phyloP scores from a whole-genome alignment of 1,139 yeast species.

The Scheffersomyces illinoinensis region DNA sequence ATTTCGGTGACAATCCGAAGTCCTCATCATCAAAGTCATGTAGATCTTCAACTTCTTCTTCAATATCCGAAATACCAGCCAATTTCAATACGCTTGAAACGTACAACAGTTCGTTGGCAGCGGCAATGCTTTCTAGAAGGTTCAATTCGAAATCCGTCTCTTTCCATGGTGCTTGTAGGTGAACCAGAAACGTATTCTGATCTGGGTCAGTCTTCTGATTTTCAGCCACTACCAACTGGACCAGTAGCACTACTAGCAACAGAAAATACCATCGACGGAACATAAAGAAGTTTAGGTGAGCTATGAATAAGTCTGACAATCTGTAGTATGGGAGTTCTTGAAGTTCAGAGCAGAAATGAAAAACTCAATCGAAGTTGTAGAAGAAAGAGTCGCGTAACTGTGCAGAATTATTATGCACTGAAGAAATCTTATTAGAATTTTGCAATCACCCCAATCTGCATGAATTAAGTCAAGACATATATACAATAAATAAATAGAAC shows the following conservation, averaged over 20 bases:
- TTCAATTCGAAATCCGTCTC: conserved; percentile 47
- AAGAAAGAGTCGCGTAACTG: not conserved
- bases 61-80: conserved; percentile 28
- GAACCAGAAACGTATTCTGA: conserved; percentile 3
- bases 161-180: conserved; percentile 29
- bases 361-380: not conserved
- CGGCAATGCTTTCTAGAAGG: conserved; percentile 57
- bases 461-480: too few relatives aligned
- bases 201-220: not conserved
- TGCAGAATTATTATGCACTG: not conserved
- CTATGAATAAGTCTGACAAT: not conserved
- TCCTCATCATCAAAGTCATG: conserved; percentile 8
- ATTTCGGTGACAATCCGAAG: conserved; percentile 7
- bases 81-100: conserved; percentile 44
- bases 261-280: not conserved
- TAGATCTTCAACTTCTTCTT: conserved; percentile 14
- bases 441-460: not conserved
- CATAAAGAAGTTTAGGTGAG: not conserved
- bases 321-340: not conserved
- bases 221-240: not conserved
- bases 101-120: conserved; percentile 50
- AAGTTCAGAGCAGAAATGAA: not conserved
- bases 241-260: not conserved
- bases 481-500: not conserved
- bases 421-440: not conserved